A percentile compares a stretch with the other conserved stretches of the same genome.
Evolutionary conservation across 805 yeast species (phyloP).

Genomic region (Starmerella tilneyi): DNA sequence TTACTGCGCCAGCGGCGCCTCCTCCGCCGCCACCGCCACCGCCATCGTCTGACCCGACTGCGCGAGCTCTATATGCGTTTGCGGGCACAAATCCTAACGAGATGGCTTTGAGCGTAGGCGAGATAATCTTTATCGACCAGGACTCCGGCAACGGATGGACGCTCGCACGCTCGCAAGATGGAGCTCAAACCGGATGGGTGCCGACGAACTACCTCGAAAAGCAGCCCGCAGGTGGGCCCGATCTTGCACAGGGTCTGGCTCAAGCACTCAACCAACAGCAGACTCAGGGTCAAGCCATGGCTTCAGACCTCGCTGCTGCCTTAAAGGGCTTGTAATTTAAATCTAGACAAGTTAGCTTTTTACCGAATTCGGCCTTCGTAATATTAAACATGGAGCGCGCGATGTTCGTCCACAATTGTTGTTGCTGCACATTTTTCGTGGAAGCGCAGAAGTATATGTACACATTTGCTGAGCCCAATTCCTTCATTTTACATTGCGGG

Average conservation of each 20-base stretch:
- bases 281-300: conserved; percentile 25
- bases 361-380: no score
- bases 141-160: conserved; percentile 91
- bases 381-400: no score
- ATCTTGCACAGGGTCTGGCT: conserved; percentile 24
- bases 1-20: conserved; percentile 17
- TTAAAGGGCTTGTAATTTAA: conserved; percentile 15
- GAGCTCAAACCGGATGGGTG: conserved; percentile 86
- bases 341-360: not conserved
- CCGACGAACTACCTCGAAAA: conserved; percentile 79
- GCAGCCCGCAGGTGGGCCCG: conserved; percentile 12
- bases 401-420: no score
- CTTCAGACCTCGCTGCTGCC: conserved; percentile 23
- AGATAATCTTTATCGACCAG: conserved; percentile 58
- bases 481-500: no score
- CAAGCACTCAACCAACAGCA: conserved; percentile 24
- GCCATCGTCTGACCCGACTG: conserved; percentile 56
- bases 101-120: conserved; percentile 66
- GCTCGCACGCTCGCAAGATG: conserved; percentile 67
- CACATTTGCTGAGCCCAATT: no score
- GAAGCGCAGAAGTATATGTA: no score
- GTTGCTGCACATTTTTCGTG: no score
- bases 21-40: conserved; percentile 59
- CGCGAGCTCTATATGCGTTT: conserved; percentile 77
- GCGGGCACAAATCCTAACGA: conserved; percentile 80